Percentiles rank a stretch among this genome's conserved stretches.
These are phyloP conservation scores for Silene noctiflora DNA, from an alignment of 179 eudicot species.

Conservation along the genomic window DNA sequence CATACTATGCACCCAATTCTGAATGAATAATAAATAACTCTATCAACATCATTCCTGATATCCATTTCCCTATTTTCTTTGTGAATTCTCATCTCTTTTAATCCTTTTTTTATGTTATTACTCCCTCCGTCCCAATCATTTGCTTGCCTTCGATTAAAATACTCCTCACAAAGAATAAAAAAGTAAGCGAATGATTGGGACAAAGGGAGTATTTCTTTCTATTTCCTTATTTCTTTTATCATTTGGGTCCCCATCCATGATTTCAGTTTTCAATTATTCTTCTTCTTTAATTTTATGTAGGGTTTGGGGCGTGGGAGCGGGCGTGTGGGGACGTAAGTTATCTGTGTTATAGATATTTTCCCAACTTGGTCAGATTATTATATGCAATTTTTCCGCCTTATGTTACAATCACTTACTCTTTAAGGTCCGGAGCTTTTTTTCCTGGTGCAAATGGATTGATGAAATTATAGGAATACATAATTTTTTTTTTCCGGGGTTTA, in stretches of 20 bases:
- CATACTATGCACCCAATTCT: constrained; percentile 21
- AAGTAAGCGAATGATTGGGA: no score
- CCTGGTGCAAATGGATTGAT: not conserved
- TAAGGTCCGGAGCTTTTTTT: not conserved
- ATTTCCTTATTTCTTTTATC: not conserved
- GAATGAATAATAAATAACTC: constrained; percentile 19
- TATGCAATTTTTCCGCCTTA: constrained; percentile 17
- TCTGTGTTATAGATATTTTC: constrained; percentile 17
- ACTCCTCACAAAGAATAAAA: no score
- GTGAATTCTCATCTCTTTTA: constrained; percentile 5
- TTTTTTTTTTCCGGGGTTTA: not conserved
- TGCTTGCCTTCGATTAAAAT: no score
- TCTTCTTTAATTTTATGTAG: no score
- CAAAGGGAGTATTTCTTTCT: not conserved
- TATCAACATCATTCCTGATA: constrained; percentile 30
- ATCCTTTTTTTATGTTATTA: not conserved
- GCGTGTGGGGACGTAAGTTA: not conserved
- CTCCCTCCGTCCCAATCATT: no score
- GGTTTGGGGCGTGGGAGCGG: not conserved
- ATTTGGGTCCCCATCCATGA: no score
- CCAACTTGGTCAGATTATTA: constrained; percentile 18
- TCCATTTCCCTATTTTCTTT: constrained; percentile 16
- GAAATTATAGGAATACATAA: constrained; percentile 3
- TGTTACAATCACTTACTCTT: constrained; percentile 16
- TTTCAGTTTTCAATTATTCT: no score